Base-by-base conservation (phyloP, 371 early-diverging fungal species). In the Circinella minor region DNA sequence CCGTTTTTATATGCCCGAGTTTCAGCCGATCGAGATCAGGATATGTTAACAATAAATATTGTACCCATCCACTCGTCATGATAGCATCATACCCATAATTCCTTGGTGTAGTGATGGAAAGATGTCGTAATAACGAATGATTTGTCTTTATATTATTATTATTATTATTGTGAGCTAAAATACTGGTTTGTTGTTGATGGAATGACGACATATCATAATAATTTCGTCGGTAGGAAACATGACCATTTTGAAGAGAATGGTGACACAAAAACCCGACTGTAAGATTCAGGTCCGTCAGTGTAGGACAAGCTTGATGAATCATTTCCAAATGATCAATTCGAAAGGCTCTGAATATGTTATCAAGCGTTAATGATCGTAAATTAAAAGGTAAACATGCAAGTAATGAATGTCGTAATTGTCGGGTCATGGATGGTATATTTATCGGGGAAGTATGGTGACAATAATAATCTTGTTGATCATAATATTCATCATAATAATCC, bases 271-370 rank as follows among this genome's bases (percentile, higher is more conserved):
- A 57, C 14, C 27, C 57, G n/a, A 57, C 57, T 10, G 20, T 5
- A 4, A 57, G 57, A 18, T 5, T 34, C 57, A 57, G 27, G 57
- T 57, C 27, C 57, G 27, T 57, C 20, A 57, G 57, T 13, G 57
- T 57, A 34, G 57, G 57, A 57, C 57, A 57, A 18, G 57, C 57
- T 18, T 34, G 57, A 34, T 57, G 57, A 34, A 57, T 57, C 10
- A 10, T 57, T 7, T 34, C 14, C 34, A 57, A n/a, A 34, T 57
- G 57, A 11, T 57, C 57, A 7, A 57, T n/a, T 34, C 57, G 57
- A 27, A 57, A 4, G 6, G 57, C 57, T n/a, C 57, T 57, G 27
- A 57, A 57, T 5, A 57, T 57, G 0, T 34, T 34, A 10, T 34
- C 27, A 20, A 57, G 27, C 27, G 57, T 17, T 3, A 57, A 34